Conservation (phyloP, 2,329 filamentous ascomycete species). For the Metarhizium brunneum region DNA sequence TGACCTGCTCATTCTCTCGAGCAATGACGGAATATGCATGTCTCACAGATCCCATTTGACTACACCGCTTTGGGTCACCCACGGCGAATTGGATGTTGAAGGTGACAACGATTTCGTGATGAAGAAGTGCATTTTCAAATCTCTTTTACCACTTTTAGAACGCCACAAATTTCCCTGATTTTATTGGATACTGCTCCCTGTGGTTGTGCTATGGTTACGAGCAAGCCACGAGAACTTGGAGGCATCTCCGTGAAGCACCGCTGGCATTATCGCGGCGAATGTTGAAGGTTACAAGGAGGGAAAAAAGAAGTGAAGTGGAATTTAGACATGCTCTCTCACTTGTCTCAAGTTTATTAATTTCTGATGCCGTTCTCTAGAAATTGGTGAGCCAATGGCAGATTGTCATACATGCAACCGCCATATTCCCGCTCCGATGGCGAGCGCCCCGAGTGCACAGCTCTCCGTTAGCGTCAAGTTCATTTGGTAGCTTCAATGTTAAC, state of each 20-base stretch:
- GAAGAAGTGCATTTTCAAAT: background rate
- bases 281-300: too few relatives aligned
- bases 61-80: background rate
- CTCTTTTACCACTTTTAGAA: background rate
- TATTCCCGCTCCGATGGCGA: background rate
- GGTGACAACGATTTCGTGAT: background rate
- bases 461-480: background rate
- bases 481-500: background rate
- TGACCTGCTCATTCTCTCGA: background rate
- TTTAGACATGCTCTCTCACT: too few relatives aligned
- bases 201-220: too few relatives aligned
- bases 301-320: too few relatives aligned
- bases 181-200: too few relatives aligned
- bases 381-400: too few relatives aligned
- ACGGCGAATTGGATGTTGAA: background rate
- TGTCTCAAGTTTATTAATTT: too few relatives aligned
- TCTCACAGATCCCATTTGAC: background rate
- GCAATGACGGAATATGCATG: constrained; percentile 1
- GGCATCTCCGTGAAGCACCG: too few relatives aligned
- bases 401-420: background rate
- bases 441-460: background rate
- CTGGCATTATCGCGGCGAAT: too few relatives aligned
- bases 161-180: too few relatives aligned
- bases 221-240: too few relatives aligned
- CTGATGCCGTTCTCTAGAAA: too few relatives aligned